These are phyloP conservation scores for Trichophyton schoenleinii DNA, from an alignment of 2,329 filamentous ascomycete species.

Conservation along the genomic window DNA sequence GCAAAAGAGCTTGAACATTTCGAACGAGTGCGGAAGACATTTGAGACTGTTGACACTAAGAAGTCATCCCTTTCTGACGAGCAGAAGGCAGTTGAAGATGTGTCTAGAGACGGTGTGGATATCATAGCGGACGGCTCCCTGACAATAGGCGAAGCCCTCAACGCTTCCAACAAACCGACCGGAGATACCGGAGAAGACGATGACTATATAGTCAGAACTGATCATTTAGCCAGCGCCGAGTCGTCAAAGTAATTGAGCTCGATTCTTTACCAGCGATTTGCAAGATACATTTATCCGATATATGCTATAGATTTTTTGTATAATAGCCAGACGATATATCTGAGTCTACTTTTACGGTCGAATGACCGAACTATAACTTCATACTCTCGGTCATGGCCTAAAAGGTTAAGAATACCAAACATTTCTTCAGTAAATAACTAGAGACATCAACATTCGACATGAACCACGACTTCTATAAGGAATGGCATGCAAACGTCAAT, in stretches of 20 bases:
- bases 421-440: neutral
- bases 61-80: slow-evolving; percentile 18
- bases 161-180: slow-evolving; percentile 15
- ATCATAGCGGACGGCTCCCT: neutral
- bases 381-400: neutral
- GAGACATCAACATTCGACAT: neutral
- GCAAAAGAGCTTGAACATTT: slow-evolving; percentile 87
- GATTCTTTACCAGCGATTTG: neutral
- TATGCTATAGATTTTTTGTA: slow-evolving; percentile 8
- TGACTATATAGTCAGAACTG: slow-evolving; percentile 29
- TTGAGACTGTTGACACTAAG: slow-evolving; percentile 51
- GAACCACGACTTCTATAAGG: neutral
- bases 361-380: too few relatives aligned
- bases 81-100: neutral
- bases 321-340: neutral
- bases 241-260: neutral
- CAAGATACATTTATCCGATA: neutral
- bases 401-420: neutral
- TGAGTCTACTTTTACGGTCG: neutral
- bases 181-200: slow-evolving; percentile 22
- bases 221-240: slow-evolving; percentile 21
- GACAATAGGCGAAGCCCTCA: slow-evolving; percentile 28
- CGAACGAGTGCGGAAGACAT: slow-evolving; percentile 65
- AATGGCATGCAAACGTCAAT: neutral
- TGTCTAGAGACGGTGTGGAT: neutral